Conservation (phyloP, 257 asterid genomes). For the Solanum pennellii region DNA sequence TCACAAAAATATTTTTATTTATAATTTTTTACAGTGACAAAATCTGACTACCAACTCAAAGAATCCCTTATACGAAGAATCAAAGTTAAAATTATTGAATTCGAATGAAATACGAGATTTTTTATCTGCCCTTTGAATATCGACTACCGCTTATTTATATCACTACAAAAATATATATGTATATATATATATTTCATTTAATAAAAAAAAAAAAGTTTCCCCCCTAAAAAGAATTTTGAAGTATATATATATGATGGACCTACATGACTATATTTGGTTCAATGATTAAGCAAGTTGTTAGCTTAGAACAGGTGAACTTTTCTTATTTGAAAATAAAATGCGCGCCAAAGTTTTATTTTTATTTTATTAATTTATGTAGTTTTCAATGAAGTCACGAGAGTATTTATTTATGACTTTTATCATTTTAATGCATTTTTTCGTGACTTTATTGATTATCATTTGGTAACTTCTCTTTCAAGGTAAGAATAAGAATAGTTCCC, state of each 20-base stretch:
- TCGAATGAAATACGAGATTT: background rate
- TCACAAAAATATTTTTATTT: background rate
- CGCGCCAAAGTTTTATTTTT: background rate
- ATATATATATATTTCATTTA: background rate
- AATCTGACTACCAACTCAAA: background rate
- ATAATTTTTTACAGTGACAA: background rate
- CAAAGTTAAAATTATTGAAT: background rate
- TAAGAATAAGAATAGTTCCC: background rate
- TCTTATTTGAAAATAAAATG: background rate
- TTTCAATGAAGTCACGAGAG: background rate
- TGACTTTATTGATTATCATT: background rate
- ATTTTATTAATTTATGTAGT: background rate
- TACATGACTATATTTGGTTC: background rate
- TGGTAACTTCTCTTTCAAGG: background rate
- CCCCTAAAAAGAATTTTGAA: background rate
- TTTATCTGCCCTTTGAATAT: background rate
- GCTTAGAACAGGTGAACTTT: background rate
- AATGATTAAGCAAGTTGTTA: background rate
- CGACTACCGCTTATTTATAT: background rate
- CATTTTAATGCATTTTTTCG: background rate
- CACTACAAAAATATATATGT: background rate
- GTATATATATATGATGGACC: background rate
- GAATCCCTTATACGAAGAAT: background rate
- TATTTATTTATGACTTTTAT: background rate
- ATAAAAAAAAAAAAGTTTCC: background rate